Base-by-base conservation (phyloP, 768 basidiomycete species). In the Pleurotus cornucopiae region DNA sequence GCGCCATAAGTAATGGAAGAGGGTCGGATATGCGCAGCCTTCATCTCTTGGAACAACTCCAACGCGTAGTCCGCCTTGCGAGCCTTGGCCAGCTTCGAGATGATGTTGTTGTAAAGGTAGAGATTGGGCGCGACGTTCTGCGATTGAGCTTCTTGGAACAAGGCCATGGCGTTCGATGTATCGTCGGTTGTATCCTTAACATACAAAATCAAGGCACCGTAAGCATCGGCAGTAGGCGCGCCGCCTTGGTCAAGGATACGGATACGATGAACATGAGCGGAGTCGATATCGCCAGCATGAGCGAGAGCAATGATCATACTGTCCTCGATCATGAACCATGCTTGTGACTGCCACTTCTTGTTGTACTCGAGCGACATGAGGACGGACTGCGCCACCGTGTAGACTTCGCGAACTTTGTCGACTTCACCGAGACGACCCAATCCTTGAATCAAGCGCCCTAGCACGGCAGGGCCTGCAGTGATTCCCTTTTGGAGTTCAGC, bases 151-250 rank as follows among this genome's bases (percentile, higher is more conserved):
- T 99, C 95, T 25, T 85, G 73, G 74, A 88, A 98, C 26, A 98
- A 80, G 26, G 84, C 79, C 69, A 94, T 75, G 0, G 94, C 95
- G 60, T 94, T 91, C 2, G 85, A 80, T 0, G 94, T 88, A 63
- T 98, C 96, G 69, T 98, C 96, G 9, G 97, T 98, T 18, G 96
- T 97, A 61, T 98, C 94, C 71, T 89, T 92, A 63, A 92, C 84
- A 58, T 82, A 79, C 41, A 87, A 80, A 59, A 99, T 94, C 63
- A 98, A 78, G 4, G 91, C 89, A 4, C 91, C 96, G 65, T 98
- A 99, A 0, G 94, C 89, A 56, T 98, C 93, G 0, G 94, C 88
- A 0, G 83, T 85, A 4, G 95, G 95, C 2, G 85, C 79, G 11
- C 84, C 79, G 0, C 91, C 89, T 16, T 87, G 81, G 52, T 88